Evolutionary conservation across 2,329 filamentous ascomycete genomes (phyloP), one percentile per base, ranked within the genome.

Genomic region (Cladosporium cucumerinum): DNA sequence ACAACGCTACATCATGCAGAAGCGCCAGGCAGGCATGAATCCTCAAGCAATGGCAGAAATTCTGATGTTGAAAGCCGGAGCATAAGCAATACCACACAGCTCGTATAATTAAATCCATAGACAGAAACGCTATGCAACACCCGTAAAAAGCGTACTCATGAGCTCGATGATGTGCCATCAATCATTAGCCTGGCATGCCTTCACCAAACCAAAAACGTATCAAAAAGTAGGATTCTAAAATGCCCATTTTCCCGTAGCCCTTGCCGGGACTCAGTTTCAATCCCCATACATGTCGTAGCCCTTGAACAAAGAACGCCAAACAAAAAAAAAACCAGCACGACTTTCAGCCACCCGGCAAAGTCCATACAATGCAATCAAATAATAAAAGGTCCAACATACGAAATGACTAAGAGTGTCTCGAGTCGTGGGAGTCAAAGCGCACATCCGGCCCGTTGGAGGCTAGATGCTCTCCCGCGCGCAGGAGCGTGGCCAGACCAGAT

Each of bases 1-100:
- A 68, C 87, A 91, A 70, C 85, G 92, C 66, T 92, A 93, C 77
- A 97, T 98, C 72, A 89, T 89, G 64, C 91, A 95, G 72, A 98
- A 98, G 82, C 88, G 87, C 72, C 86, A 89, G 80, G 93, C 93
- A 2, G 85, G 93, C 65, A 85, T 92, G 80, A 91, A 97, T 76
- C 85, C 88, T 57, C 87, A 89, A 73, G 91, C 93, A 16, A 79
- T 98, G 73, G 94, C 93, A 76, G 93, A 97, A 86, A 90, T 90
- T 73, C 88, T 90, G 70, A 90, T 90, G 88, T 82, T 90, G 65
- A 89, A 89, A 69, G 70, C 78, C 55, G 65, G 67, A 55, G 64
- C 68, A 51, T 64, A 32, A 28, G 36, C 14, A 54, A 54, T 32
- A 23, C n/a, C n/a, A 8, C 2, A 6, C 26, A 54, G n/a, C n/a